Base-by-base conservation (phyloP, 169 alveolate species). In the Babesia caballi region DNA sequence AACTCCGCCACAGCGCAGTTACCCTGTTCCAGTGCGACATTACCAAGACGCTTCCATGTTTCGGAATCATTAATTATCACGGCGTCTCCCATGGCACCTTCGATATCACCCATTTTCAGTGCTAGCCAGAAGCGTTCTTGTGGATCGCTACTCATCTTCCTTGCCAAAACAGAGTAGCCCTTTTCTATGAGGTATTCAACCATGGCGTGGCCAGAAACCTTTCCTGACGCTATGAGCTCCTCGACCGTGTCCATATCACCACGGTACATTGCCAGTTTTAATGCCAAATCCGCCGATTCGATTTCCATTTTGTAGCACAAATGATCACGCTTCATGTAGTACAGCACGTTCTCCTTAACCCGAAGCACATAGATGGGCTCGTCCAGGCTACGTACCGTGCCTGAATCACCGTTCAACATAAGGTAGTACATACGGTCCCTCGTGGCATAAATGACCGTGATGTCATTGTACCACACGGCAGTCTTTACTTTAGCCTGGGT, bases 1-100 rank as follows among this genome's bases (percentile, higher is more conserved):
- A 90, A 84, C 82, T 95, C 98, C 14, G 95, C 94, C 0, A 93
- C 89, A 46, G 90, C 91, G 56, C 85, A 87, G 70, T 92, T 91
- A 0, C 97, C 97, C 78, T 78, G 59, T 28, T 74, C 69, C 42
- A 88, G 35, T 19, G 93, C 83, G 27, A 77, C 91, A 3, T 59
- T 70, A 23, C 93, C 89, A 65, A 88, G 44, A 23, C 72, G 66
- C 44, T 69, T 73, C 93, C 93, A 88, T 1, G 83, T 58, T 8
- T 73, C 91, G 44, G 36, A 17, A 38, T 87, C 88, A 71, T 60
- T 85, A 32, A 88, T 87, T 47, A 58, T 65, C 51, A 68, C 77
- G 7, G 92, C 91, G 27, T 84, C 90, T 52, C 51, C 83, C 42
- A 87, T 49, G 5, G 93, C 91, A 44, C 81, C 76, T 15, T 81